phyloP scores from a whole-genome alignment of 2,329 filamentous ascomycete species.

The Sordariomycetes sp. region DNA sequence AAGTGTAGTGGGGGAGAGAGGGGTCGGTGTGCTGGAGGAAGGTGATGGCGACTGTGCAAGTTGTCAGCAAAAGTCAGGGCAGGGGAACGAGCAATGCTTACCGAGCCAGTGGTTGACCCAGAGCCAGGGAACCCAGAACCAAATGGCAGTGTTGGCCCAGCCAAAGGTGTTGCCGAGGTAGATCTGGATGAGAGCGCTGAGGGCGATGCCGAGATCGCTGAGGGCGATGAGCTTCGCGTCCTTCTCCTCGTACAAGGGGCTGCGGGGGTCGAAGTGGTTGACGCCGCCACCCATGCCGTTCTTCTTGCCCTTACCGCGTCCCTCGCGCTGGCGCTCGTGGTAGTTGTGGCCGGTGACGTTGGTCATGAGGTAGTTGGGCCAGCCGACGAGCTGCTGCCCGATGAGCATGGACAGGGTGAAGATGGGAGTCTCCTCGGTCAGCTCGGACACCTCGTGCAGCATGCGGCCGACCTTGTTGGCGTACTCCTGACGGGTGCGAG shows the following conservation, averaged over 20 bases:
- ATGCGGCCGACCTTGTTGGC: conserved; percentile 66
- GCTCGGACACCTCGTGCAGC: conserved; percentile 74
- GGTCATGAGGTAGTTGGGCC: conserved; percentile 82
- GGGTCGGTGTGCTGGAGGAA: conserved; percentile 97
- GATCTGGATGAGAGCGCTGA: conserved; percentile 54
- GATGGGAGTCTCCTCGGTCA: conserved; percentile 91
- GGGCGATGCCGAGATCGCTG: conserved; percentile 71
- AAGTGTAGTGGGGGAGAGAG: conserved; percentile 83
- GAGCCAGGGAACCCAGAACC: conserved; percentile 91
- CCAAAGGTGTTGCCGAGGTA: conserved; percentile 70
- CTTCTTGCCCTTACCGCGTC: conserved; percentile 83
- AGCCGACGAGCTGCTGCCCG: conserved; percentile 81
- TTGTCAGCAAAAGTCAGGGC: not conserved
- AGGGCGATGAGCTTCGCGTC: conserved; percentile 80
- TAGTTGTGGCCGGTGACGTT: conserved; percentile 96
- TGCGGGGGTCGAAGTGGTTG: conserved; percentile 88
- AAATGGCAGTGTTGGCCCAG: conserved; percentile 78
- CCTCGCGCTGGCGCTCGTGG: conserved; percentile 85
- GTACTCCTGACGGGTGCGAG: conserved; percentile 77
- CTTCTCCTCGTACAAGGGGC: conserved; percentile 84
- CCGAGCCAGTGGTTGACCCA: conserved; percentile 99
- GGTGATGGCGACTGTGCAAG: conserved; percentile 82
- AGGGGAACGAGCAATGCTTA: conserved; percentile 39
- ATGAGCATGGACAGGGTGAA: conserved; percentile 67
- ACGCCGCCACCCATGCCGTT: conserved; percentile 76